phyloP scores from a whole-genome alignment of 2,329 filamentous ascomycete genomes.

The Fusarium neocosmosporiellum region DNA sequence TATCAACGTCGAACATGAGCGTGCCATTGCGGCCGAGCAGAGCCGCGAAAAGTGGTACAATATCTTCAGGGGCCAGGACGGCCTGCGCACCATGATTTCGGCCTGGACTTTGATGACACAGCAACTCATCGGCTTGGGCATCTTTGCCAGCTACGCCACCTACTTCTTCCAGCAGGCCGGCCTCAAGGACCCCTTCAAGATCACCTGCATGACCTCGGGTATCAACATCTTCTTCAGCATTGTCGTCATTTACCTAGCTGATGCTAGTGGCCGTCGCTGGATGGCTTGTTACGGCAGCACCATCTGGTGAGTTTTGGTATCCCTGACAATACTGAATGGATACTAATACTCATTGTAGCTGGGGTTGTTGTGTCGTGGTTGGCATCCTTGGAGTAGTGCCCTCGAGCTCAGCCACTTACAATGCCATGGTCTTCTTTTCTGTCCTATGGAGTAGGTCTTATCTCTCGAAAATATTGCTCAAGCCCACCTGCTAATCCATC shows the following conservation, averaged over 20 bases:
- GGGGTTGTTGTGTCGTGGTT: neutral
- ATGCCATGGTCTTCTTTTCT: neutral
- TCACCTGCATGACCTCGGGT: constrained; percentile 30
- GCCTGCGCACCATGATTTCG: constrained; percentile 44
- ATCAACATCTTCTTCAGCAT: constrained; percentile 30
- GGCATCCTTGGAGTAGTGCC: neutral
- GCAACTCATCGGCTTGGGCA: constrained; percentile 12
- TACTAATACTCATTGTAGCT: neutral
- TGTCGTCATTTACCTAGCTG: constrained; percentile 4
- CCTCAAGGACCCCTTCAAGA: constrained; percentile 29
- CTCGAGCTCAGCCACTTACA: neutral
- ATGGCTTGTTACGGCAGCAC: neutral
- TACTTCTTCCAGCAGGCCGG: constrained; percentile 51
- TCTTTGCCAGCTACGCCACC: constrained; percentile 58
- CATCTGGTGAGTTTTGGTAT: neutral
- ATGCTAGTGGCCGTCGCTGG: neutral
- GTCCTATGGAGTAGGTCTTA: neutral
- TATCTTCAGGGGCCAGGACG: constrained; percentile 45
- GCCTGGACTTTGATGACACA: constrained; percentile 41
- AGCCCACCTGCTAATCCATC: neutral
- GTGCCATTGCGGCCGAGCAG: constrained; percentile 30
- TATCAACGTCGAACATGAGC: constrained; percentile 39
- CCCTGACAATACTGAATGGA: neutral
- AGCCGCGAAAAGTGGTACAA: constrained; percentile 40
- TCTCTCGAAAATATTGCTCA: neutral